Evolutionary conservation across 148 eudicot genomes (phyloP).

Genomic region (Fagopyrum homotropicum): DNA sequence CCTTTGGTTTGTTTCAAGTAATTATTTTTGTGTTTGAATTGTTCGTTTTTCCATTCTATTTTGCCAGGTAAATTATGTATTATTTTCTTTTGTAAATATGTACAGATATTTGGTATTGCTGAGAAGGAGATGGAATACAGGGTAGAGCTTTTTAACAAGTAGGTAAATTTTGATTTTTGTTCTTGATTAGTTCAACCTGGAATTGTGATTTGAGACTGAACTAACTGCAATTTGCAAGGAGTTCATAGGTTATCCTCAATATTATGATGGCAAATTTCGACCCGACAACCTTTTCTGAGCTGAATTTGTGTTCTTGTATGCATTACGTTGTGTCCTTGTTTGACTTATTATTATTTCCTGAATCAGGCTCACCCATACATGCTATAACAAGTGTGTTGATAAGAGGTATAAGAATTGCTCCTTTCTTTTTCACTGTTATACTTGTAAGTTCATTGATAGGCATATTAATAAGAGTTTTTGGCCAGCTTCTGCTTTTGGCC

Average conservation of each 20-base stretch:
- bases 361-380: slow-evolving; percentile 77
- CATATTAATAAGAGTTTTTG: background rate
- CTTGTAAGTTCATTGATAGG: background rate
- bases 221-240: background rate
- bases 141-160: slow-evolving; percentile 90
- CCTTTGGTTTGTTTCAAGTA: background rate
- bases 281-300: background rate
- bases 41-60: background rate
- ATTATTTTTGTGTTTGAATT: background rate
- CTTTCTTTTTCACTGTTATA: background rate
- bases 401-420: slow-evolving; percentile 37
- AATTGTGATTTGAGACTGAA: background rate
- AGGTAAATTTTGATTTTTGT: slow-evolving; percentile 22
- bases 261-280: background rate
- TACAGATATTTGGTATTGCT: slow-evolving; percentile 64
- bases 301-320: background rate
- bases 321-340: background rate
- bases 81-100: background rate
- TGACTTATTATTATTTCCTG: slow-evolving; percentile 13
- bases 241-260: background rate
- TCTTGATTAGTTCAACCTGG: background rate
- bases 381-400: slow-evolving; percentile 73
- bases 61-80: background rate
- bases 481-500: too few relatives aligned
- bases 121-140: slow-evolving; percentile 98